These are phyloP conservation scores for Allomyces macrogynus DNA, from an alignment of 192 early-diverging fungal genomes.

Conservation along the genomic window DNA sequence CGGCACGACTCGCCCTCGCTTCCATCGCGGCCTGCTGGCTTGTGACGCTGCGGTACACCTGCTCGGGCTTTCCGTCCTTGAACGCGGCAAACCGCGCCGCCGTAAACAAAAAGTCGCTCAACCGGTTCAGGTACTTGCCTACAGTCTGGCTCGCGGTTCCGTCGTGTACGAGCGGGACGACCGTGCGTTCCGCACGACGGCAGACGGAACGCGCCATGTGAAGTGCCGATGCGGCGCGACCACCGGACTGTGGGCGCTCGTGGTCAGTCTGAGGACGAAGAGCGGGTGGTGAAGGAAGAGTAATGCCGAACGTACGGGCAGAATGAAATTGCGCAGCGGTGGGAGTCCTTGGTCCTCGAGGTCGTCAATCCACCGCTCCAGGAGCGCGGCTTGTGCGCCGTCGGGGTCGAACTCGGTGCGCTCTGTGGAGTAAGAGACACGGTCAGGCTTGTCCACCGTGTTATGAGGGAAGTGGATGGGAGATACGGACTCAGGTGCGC, in stretches of 20 bases:
- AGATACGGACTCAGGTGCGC: slow-evolving; percentile 18
- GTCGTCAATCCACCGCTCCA: slow-evolving; percentile 76
- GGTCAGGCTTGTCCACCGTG: too few relatives aligned
- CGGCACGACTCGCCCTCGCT: too few relatives aligned
- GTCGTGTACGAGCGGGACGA: slow-evolving; percentile 44
- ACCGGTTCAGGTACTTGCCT: slow-evolving; percentile 51
- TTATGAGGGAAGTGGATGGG: not conserved
- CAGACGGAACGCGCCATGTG: slow-evolving; percentile 72
- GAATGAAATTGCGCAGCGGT: slow-evolving; percentile 59
- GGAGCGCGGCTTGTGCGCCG: slow-evolving; percentile 29
- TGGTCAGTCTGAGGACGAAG: slow-evolving; percentile 1
- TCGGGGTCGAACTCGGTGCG: slow-evolving; percentile 58
- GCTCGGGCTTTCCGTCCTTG: slow-evolving; percentile 43
- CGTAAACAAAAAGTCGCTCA: slow-evolving; percentile 82
- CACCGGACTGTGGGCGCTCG: slow-evolving; percentile 44
- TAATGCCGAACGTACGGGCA: slow-evolving; percentile 36
- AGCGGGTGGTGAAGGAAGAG: not conserved
- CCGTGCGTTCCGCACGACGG: slow-evolving; percentile 63
- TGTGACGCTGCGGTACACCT: slow-evolving; percentile 29
- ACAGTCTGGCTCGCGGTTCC: slow-evolving; percentile 33
- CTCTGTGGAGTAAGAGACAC: slow-evolving; percentile 6
- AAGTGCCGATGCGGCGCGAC: slow-evolving; percentile 52
- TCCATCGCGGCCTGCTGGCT: too few relatives aligned
- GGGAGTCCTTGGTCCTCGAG: slow-evolving; percentile 42
- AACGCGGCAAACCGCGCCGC: slow-evolving; percentile 67